phyloP scores from a whole-genome alignment of 2,329 filamentous ascomycete genomes.

The Xylogone sp. region DNA sequence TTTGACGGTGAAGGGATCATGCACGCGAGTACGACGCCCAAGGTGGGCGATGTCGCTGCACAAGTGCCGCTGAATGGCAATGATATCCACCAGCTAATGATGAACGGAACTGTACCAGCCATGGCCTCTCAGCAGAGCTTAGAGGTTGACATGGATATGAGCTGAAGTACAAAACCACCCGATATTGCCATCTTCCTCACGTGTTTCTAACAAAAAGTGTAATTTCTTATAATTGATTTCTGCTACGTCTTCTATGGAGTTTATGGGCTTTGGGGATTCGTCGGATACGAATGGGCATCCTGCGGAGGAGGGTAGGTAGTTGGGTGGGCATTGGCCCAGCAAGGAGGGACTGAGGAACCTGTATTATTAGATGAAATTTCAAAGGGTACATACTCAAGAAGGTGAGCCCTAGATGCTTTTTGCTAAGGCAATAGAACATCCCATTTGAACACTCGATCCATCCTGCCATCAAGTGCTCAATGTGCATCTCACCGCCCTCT shows the following conservation, averaged over 20 bases:
- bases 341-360: constrained; percentile 13
- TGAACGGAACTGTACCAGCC: background rate
- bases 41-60: constrained; percentile 7
- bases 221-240: background rate
- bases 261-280: background rate
- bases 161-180: constrained; percentile 20
- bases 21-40: constrained; percentile 41
- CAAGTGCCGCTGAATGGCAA: constrained; percentile 7
- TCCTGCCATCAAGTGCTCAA: background rate
- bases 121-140: constrained; percentile 11
- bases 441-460: background rate
- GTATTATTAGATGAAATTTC: background rate
- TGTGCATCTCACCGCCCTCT: background rate
- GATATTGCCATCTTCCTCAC: background rate
- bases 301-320: background rate
- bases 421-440: background rate
- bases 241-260: background rate
- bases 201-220: background rate
- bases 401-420: background rate
- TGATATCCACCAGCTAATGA: background rate
- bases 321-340: constrained; percentile 8
- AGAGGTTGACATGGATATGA: constrained; percentile 41
- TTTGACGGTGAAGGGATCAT: constrained; percentile 54
- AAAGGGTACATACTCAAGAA: background rate
- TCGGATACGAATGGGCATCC: constrained; percentile 16